These are phyloP conservation scores for Phytophthora agathidicida DNA, from an alignment of 352 stramenopile species.

Conservation along the genomic window DNA sequence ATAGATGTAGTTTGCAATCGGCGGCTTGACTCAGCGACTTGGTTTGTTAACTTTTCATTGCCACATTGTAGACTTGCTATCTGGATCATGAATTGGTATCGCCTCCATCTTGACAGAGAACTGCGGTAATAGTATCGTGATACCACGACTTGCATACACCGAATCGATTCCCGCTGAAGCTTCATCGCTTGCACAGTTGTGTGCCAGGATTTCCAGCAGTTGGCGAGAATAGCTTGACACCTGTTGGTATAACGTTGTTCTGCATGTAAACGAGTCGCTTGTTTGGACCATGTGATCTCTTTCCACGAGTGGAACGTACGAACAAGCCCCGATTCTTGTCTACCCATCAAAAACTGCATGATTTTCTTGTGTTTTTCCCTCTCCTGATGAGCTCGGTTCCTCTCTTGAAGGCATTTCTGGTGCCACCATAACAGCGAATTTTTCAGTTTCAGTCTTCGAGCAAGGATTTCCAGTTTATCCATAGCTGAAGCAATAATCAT, in stretches of 20 bases:
- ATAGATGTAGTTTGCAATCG: conserved; percentile 12
- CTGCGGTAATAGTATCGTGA: conserved; percentile 20
- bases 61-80: conserved; percentile 7
- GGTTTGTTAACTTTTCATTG: conserved; percentile 6
- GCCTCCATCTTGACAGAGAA: conserved; percentile 34
- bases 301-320: conserved; percentile 43
- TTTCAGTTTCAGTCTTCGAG: conserved; percentile 5
- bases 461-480: conserved; percentile 1
- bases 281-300: conserved; percentile 3
- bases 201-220: conserved; percentile 18
- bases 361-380: conserved; percentile 40
- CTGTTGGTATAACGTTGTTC: conserved; percentile 9
- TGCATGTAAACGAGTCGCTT: conserved; percentile 3
- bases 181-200: conserved; percentile 3
- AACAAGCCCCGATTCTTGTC: conserved; percentile 26
- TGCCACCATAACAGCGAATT: conserved; percentile 16
- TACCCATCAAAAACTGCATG: conserved; percentile 43
- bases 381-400: conserved; percentile 4
- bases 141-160: conserved; percentile 1
- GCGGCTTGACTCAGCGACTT: conserved; percentile 16
- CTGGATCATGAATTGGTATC: conserved; percentile 18
- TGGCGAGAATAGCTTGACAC: neutral
- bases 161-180: conserved; percentile 7
- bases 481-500: neutral
- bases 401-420: conserved; percentile 10